Evolutionary conservation across 345 rosid species (phyloP), one percentile per base, ranked within the genome.

Genomic region (Populus nigra): DNA sequence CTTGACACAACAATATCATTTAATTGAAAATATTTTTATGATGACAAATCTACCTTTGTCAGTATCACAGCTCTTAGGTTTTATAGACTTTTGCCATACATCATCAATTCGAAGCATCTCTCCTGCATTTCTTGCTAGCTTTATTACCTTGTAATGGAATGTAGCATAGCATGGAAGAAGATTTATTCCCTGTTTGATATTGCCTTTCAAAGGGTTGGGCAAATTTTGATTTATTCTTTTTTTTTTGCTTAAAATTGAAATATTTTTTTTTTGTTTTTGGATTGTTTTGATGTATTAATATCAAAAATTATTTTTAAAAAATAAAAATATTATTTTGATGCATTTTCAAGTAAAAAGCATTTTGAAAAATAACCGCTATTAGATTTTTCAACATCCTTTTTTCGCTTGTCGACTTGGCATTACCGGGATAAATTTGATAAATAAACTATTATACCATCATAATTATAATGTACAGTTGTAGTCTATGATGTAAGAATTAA

Each of bases 41-140:
- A 50, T 53, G 69, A 77, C 10, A 77, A 78, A 20, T 62, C 65
- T 69, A 73, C 39, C 39, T 23, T 41, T 55, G 31, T 78, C 27
- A 29, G 33, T 50, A 23, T 35, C 13, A 71, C 43, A 29, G 49
- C 22, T 39, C 73, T 43, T 39, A 55, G 59, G 53, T 45, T n/a
- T 69, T 69, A 39, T 77, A 72, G 67, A 72, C 73, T 13, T 72
- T 33, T 63, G 50, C 68, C 76, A 9, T 83, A 78, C 25, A 77
- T 66, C 84, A 80, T 88, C 97, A 94, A 66, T 82, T 77, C 38
- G 78, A 69, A 93, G 85, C 57, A 90, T 90, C 87, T 90, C 89
- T 27, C 96, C 96, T 29, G 85, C 76, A 0, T 74, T 79, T 45
- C 90, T 92, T 0, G 97, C 91, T 79, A 91, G 74, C 77, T 81